Conservation (phyloP, 768 basidiomycete species). For the Boletellus ananiceps region DNA sequence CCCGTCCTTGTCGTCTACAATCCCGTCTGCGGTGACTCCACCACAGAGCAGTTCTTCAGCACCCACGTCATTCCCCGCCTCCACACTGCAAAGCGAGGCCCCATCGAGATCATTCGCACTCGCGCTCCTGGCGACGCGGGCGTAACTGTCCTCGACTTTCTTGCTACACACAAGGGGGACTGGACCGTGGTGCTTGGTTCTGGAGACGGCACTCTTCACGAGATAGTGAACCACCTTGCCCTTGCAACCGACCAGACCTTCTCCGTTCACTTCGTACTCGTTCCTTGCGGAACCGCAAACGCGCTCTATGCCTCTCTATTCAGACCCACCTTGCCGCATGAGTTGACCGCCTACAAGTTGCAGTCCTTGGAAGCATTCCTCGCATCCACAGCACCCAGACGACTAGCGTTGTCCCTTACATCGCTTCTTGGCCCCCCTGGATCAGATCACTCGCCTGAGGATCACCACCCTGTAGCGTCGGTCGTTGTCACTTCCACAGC, state of each 20-base stretch:
- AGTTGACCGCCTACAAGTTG: conserved; percentile 41
- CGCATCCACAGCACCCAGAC: conserved; percentile 31
- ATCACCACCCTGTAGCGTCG: conserved; percentile 41
- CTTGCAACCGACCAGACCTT: conserved; percentile 15
- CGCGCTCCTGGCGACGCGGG: conserved; percentile 53
- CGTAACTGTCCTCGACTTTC: conserved; percentile 36
- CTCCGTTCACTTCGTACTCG: conserved; percentile 43
- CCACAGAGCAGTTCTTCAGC: conserved; percentile 53
- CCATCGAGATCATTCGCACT: conserved; percentile 44
- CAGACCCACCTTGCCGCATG: conserved; percentile 37
- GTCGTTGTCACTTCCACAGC: conserved; percentile 83
- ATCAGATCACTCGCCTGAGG: conserved; percentile 10
- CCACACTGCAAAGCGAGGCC: conserved; percentile 28
- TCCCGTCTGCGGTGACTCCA: conserved; percentile 62
- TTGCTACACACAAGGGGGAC: conserved; percentile 30
- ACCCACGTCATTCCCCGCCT: conserved; percentile 65
- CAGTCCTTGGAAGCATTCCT: conserved; percentile 55
- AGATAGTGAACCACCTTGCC: conserved; percentile 65
- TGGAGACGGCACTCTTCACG: conserved; percentile 91
- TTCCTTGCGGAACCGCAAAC: conserved; percentile 90
- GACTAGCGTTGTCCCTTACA: conserved; percentile 53
- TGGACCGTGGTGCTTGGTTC: conserved; percentile 62
- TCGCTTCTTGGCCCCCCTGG: conserved; percentile 35
- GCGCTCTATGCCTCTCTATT: conserved; percentile 81
- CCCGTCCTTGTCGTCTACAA: conserved; percentile 67